Evolutionary conservation across 2,329 filamentous ascomycete genomes (phyloP).

Genomic region (Xylariaceae sp.): DNA sequence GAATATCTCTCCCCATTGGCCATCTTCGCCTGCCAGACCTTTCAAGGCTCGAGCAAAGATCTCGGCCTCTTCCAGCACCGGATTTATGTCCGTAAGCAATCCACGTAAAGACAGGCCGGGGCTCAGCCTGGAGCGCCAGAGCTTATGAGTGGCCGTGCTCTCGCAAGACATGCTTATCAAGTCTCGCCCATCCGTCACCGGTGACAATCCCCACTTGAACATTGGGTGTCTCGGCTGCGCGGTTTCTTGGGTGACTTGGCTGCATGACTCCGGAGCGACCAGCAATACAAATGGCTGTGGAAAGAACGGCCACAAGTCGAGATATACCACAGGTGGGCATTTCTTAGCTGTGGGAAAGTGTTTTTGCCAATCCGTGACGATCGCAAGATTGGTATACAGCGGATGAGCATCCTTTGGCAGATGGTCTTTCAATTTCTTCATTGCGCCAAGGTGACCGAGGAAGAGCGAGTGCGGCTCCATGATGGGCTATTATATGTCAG

Average conservation of each 20-base stretch:
- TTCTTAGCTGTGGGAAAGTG: slow-evolving; percentile 14
- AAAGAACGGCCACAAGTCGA: slow-evolving; percentile 24
- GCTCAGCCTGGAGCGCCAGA: slow-evolving; percentile 18
- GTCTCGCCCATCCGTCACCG: slow-evolving; percentile 14
- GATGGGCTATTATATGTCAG: too few relatives aligned
- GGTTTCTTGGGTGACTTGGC: slow-evolving; percentile 13
- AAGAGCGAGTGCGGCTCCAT: slow-evolving; percentile 9
- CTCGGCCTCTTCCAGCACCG: slow-evolving; percentile 14
- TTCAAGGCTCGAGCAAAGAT: slow-evolving; percentile 13
- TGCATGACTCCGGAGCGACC: slow-evolving; percentile 6
- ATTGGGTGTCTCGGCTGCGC: slow-evolving; percentile 15
- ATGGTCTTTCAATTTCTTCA: neutral
- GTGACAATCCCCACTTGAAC: slow-evolving; percentile 9
- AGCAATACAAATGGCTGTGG: slow-evolving; percentile 15
- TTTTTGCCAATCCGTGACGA: slow-evolving; percentile 1
- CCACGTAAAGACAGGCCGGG: slow-evolving; percentile 12
- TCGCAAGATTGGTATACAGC: neutral
- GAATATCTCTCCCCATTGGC: slow-evolving; percentile 12
- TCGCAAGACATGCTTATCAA: slow-evolving; percentile 13
- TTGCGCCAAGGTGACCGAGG: slow-evolving; percentile 4
- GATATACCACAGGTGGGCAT: slow-evolving; percentile 20
- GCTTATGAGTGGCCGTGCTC: neutral
- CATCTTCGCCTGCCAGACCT: slow-evolving; percentile 2
- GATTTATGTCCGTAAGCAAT: neutral
- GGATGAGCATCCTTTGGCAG: slow-evolving; percentile 8